Conservation (phyloP, 23 red algal species). For the Chondrus crispus region DNA sequence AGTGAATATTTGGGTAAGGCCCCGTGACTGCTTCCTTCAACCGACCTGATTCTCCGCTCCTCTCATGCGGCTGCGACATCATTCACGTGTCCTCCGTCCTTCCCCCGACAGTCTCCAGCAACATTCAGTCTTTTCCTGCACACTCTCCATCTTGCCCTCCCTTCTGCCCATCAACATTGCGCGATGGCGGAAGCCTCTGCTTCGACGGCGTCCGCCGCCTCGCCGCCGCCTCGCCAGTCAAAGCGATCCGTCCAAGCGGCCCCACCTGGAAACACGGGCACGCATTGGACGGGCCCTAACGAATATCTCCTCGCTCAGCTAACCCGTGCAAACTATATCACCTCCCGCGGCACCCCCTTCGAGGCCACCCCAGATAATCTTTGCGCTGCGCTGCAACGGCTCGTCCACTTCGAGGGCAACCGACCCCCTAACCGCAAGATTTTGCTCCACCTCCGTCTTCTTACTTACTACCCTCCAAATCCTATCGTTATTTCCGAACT, state of each 20-base stretch:
- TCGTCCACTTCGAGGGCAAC: slow-evolving; percentile 60
- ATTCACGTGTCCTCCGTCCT: no score
- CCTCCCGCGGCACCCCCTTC: slow-evolving; percentile 42
- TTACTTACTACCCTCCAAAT: slow-evolving; percentile 66
- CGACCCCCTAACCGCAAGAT: slow-evolving; percentile 66
- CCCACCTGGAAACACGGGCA: slow-evolving; percentile 70
- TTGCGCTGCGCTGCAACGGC: slow-evolving; percentile 51
- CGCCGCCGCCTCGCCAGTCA: background rate
- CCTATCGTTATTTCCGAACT: slow-evolving; percentile 52
- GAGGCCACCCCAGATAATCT: slow-evolving; percentile 9
- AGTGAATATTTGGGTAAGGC: no score
- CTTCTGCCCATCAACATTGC: background rate
- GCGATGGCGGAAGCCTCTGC: background rate
- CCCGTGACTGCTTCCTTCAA: no score
- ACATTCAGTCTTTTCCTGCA: no score
- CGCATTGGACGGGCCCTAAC: slow-evolving; percentile 48
- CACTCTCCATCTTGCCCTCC: no score
- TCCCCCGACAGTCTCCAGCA: no score
- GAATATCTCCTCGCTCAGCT: slow-evolving; percentile 41
- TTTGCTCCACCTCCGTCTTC: slow-evolving; percentile 47
- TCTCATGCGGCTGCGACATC: no score
- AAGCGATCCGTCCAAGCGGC: no score
- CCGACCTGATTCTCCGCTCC: no score
- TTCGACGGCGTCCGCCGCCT: background rate
- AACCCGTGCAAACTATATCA: slow-evolving; percentile 21